These are phyloP conservation scores for Tribonema minus DNA, from an alignment of 108 stramenopile species.

Conservation along the genomic window DNA sequence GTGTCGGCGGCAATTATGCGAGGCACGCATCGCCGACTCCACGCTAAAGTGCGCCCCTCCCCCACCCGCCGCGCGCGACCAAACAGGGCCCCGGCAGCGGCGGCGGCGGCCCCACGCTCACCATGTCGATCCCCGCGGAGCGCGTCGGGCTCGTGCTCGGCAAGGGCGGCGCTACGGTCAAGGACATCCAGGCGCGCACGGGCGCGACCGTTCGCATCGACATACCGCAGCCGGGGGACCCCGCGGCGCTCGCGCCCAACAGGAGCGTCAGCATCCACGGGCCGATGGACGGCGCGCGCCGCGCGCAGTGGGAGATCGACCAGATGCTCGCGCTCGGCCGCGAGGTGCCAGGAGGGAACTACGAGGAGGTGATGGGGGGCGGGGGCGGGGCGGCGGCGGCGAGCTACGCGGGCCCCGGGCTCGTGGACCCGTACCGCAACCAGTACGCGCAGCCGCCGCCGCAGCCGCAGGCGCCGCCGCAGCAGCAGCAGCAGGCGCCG, in stretches of 20 bases:
- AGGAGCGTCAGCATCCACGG: slow-evolving; percentile 58
- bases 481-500: too few relatives aligned
- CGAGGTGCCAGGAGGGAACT: too few relatives aligned
- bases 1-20: too few relatives aligned
- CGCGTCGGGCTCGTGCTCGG: slow-evolving; percentile 92
- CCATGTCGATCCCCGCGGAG: slow-evolving; percentile 51
- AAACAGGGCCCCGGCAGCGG: too few relatives aligned
- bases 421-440: too few relatives aligned
- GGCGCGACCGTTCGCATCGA: slow-evolving; percentile 83
- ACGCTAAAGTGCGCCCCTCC: too few relatives aligned
- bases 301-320: slow-evolving; percentile 54
- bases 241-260: slow-evolving; percentile 45
- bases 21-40: too few relatives aligned
- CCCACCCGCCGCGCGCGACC: too few relatives aligned
- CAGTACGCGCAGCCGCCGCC: too few relatives aligned
- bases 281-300: slow-evolving; percentile 40
- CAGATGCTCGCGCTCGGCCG: too few relatives aligned
- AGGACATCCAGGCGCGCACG: slow-evolving; percentile 77
- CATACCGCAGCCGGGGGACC: slow-evolving; percentile 73
- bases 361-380: slow-evolving; percentile 3
- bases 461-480: too few relatives aligned
- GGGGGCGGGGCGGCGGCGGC: slow-evolving; percentile 3
- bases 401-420: background rate
- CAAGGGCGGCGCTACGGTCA: slow-evolving; percentile 83
- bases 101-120: too few relatives aligned